Evolutionary conservation across 2,329 filamentous ascomycete genomes (phyloP).

Genomic region (Triangularia verruculosa): DNA sequence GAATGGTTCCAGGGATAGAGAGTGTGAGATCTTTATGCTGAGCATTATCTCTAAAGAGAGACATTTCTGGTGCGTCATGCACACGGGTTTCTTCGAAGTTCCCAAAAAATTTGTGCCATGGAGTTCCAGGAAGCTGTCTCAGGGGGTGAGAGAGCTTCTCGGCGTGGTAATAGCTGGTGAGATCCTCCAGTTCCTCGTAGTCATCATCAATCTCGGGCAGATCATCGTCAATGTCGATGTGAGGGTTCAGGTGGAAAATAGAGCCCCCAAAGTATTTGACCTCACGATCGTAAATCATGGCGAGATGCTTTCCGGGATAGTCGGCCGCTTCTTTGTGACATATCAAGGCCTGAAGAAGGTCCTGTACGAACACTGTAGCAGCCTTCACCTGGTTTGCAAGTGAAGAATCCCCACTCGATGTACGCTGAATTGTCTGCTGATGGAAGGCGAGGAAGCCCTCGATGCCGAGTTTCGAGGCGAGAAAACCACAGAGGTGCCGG

Average conservation of each 20-base stretch:
- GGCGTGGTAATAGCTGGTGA: slow-evolving; percentile 12
- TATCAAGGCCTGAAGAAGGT: slow-evolving; percentile 13
- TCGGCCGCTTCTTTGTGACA: slow-evolving; percentile 12
- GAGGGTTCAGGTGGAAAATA: slow-evolving; percentile 11
- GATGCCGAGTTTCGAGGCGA: slow-evolving; percentile 17
- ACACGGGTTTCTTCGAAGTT: slow-evolving; percentile 3
- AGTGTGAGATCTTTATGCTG: neutral
- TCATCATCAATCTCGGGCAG: slow-evolving; percentile 2
- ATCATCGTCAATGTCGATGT: neutral
- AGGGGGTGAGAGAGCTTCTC: slow-evolving; percentile 15
- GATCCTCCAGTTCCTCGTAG: slow-evolving; percentile 1
- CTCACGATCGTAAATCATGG: slow-evolving; percentile 13
- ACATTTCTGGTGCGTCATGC: neutral
- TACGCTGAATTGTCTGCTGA: slow-evolving; percentile 8
- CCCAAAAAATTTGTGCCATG: slow-evolving; percentile 23
- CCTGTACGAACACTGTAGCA: slow-evolving; percentile 13
- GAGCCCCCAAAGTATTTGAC: slow-evolving; percentile 10
- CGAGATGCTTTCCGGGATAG: slow-evolving; percentile 19
- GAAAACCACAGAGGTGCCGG: slow-evolving; percentile 12
- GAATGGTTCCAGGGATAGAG: slow-evolving; percentile 10
- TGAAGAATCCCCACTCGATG: slow-evolving; percentile 16
- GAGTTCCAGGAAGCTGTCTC: slow-evolving; percentile 20
- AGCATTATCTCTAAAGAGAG: slow-evolving; percentile 11
- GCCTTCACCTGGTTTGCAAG: slow-evolving; percentile 16
- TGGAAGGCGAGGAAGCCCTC: slow-evolving; percentile 18